A percentile compares a stretch with the other conserved stretches of the same genome.
phyloP scores from a whole-genome alignment of 192 early-diverging fungal species.

The Dissophora ornata region DNA sequence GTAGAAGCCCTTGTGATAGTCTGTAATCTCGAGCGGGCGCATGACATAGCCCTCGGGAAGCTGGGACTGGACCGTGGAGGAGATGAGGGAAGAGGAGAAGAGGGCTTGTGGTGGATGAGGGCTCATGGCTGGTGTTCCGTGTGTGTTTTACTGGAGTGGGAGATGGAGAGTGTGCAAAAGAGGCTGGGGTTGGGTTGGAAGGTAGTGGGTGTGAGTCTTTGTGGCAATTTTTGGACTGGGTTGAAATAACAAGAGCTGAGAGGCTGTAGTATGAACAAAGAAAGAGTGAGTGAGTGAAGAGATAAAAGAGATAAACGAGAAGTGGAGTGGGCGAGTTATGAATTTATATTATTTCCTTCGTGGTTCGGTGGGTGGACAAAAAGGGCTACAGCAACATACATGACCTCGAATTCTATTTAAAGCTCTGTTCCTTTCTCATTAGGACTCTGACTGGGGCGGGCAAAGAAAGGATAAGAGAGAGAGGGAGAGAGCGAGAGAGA shows the following conservation, averaged over 20 bases:
- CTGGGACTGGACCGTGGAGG: conserved; percentile 63
- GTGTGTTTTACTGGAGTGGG: neutral
- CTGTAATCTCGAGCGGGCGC: conserved; percentile 79
- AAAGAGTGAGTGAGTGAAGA: conserved; percentile 3
- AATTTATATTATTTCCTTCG: too few species aligned
- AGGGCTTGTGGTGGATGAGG: conserved; percentile 13
- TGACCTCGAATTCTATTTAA: too few species aligned
- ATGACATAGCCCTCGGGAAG: conserved; percentile 78
- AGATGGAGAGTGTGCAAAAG: neutral
- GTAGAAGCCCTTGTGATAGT: conserved; percentile 82
- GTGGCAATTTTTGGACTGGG: too few species aligned
- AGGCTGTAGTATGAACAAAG: neutral
- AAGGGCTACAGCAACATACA: too few species aligned
- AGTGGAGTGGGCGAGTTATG: neutral
- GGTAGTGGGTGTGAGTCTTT: neutral
- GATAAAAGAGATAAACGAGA: conserved; percentile 5
- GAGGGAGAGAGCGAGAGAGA: too few species aligned
- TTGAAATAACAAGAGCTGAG: too few species aligned
- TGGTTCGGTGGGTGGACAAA: too few species aligned
- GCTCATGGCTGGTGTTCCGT: conserved; percentile 15
- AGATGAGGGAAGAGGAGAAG: conserved; percentile 70
- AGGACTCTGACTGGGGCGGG: too few species aligned
- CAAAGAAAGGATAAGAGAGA: too few species aligned
- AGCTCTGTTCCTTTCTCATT: too few species aligned
- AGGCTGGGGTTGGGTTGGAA: neutral